phyloP scores from a whole-genome alignment of 139 green algal species.

The Pleodorina starrii region DNA sequence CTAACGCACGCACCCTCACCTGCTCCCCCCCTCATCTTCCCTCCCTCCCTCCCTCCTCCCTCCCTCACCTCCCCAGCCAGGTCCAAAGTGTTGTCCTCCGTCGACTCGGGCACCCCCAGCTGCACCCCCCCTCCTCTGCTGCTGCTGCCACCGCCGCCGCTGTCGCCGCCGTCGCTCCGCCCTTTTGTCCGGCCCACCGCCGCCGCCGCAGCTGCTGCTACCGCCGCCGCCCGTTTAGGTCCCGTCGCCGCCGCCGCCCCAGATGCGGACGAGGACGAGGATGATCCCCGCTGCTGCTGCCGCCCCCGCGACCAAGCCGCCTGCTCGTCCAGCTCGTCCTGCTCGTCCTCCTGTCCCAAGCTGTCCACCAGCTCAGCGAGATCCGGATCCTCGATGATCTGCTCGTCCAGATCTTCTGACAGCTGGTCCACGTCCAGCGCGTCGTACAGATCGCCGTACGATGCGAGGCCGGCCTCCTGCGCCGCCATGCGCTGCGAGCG shows the following conservation, averaged over 20 bases:
- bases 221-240: neutral
- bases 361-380: neutral
- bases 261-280: too few species aligned
- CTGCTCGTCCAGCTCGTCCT: too few species aligned
- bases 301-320: too few species aligned
- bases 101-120: neutral
- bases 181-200: neutral
- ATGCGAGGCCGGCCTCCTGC: neutral
- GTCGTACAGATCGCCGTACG: neutral
- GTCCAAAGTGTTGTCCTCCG: constrained; percentile 33
- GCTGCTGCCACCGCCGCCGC: neutral
- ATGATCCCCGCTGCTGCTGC: too few species aligned
- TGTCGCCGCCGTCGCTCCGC: neutral
- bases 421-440: neutral
- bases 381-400: neutral
- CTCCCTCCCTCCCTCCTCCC: neutral
- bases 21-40: neutral
- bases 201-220: neutral
- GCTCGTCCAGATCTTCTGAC: neutral
- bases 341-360: neutral
- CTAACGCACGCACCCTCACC: neutral
- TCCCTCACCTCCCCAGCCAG: constrained; percentile 16
- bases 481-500: neutral
- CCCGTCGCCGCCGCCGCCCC: neutral
- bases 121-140: neutral